Conservation (phyloP, 306 rosid genomes). For the Malus fusca region DNA sequence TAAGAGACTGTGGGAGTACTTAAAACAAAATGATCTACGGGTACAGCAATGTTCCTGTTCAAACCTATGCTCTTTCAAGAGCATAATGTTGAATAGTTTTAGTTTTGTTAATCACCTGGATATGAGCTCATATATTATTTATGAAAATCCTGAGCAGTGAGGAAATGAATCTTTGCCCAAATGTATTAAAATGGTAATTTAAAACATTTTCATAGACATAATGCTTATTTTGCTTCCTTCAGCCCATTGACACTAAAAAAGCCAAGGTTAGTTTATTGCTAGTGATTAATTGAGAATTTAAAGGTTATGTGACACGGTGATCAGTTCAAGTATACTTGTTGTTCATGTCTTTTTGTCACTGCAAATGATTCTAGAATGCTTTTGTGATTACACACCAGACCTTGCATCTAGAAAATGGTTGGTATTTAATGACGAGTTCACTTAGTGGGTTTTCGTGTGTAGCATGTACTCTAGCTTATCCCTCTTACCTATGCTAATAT, state of each 20-base stretch:
- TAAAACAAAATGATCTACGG: conserved; percentile 15
- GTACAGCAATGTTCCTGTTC: neutral
- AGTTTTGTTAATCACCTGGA: neutral
- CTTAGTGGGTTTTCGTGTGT: neutral
- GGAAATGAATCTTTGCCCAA: neutral
- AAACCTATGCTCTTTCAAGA: neutral
- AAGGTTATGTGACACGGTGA: neutral
- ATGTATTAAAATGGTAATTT: neutral
- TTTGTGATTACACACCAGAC: neutral
- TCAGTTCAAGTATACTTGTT: neutral
- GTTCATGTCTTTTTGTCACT: neutral
- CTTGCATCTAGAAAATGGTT: neutral
- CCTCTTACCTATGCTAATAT: neutral
- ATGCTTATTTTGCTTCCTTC: neutral
- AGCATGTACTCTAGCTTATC: neutral
- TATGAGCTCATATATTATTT: neutral
- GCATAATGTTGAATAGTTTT: neutral
- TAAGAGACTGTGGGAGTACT: conserved; percentile 8
- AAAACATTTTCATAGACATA: neutral
- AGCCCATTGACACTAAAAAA: neutral
- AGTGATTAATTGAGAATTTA: neutral
- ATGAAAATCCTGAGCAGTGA: neutral
- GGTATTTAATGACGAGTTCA: neutral
- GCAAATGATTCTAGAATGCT: neutral
- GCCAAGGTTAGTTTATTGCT: neutral